A percentile compares a stretch with the other conserved stretches of the same genome.
phyloP scores from a whole-genome alignment of 139 green algal genomes.

The Coelastrella sp. region DNA sequence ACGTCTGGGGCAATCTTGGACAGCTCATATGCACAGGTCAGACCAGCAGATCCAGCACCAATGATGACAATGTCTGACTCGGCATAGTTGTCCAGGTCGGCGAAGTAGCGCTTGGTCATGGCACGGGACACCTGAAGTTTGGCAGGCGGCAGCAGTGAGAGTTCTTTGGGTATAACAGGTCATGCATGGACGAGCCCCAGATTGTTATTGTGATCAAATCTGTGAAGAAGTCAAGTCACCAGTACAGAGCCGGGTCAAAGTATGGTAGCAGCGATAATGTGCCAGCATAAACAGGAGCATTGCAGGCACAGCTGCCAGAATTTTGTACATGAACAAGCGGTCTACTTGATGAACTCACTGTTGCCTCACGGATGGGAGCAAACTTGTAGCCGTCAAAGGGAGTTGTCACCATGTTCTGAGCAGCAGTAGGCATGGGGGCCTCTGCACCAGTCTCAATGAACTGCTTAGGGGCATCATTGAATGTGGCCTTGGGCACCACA shows the following conservation, averaged over 20 bases:
- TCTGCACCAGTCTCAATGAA: constrained; percentile 50
- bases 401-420: constrained; percentile 45
- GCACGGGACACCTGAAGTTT: constrained; percentile 77
- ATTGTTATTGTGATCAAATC: too few relatives aligned
- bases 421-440: constrained; percentile 20
- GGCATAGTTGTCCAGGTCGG: constrained; percentile 90
- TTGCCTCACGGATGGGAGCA: constrained; percentile 81
- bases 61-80: constrained; percentile 76
- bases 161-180: too few relatives aligned
- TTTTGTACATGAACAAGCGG: too few relatives aligned
- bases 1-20: constrained; percentile 90
- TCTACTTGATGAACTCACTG: constrained; percentile 45
- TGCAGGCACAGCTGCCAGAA: too few relatives aligned
- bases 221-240: too few relatives aligned
- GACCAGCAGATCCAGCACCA: constrained; percentile 83
- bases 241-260: too few relatives aligned
- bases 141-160: background rate
- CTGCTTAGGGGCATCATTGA: constrained; percentile 32
- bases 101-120: constrained; percentile 96
- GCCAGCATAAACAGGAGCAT: too few relatives aligned
- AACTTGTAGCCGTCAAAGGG: constrained; percentile 82
- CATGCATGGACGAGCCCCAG: too few relatives aligned
- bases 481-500: constrained; percentile 29
- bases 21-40: constrained; percentile 96
- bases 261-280: too few relatives aligned